Percentiles rank a stretch among this genome's conserved stretches.
These are phyloP conservation scores for Jaapia argillacea DNA, from an alignment of 768 basidiomycete genomes.

Conservation along the genomic window DNA sequence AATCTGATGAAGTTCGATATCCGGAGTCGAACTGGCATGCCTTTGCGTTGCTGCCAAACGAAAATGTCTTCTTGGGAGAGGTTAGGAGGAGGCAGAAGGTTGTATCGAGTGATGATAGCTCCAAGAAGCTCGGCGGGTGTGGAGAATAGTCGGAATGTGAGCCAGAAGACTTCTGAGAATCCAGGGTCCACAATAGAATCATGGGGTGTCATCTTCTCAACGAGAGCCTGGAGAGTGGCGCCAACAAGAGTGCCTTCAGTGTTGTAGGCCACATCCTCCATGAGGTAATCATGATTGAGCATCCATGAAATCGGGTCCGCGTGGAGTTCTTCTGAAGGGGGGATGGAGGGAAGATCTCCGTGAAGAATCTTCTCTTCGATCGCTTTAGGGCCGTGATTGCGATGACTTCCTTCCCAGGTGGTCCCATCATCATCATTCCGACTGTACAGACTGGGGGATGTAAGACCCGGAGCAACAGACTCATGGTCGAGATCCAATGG, in stretches of 20 bases:
- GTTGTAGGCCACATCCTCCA: conserved; percentile 85
- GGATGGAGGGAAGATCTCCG: conserved; percentile 41
- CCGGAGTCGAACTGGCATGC: conserved; percentile 81
- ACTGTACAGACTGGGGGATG: conserved; percentile 39
- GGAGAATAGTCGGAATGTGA: conserved; percentile 90
- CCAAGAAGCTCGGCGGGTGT: conserved; percentile 69
- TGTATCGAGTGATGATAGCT: conserved; percentile 74
- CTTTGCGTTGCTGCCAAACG: conserved; percentile 82
- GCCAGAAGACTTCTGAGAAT: conserved; percentile 85
- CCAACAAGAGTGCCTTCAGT: conserved; percentile 84
- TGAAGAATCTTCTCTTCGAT: conserved; percentile 47
- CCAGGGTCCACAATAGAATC: conserved; percentile 82
- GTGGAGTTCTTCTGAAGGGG: conserved; percentile 24
- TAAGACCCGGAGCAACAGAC: conserved; percentile 30
- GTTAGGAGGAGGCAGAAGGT: conserved; percentile 55
- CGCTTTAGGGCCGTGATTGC: conserved; percentile 18
- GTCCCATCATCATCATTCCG: conserved; percentile 46
- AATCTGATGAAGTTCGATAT: conserved; percentile 89
- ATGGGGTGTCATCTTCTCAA: conserved; percentile 98
- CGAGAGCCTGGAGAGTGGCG: conserved; percentile 78
- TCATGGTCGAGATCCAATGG: conserved; percentile 19
- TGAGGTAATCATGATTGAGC: conserved; percentile 68
- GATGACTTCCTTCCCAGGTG: conserved; percentile 45
- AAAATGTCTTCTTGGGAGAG: conserved; percentile 50
- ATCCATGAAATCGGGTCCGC: conserved; percentile 42